Conservation (phyloP, 805 yeast species). For the Candida patagonica region DNA sequence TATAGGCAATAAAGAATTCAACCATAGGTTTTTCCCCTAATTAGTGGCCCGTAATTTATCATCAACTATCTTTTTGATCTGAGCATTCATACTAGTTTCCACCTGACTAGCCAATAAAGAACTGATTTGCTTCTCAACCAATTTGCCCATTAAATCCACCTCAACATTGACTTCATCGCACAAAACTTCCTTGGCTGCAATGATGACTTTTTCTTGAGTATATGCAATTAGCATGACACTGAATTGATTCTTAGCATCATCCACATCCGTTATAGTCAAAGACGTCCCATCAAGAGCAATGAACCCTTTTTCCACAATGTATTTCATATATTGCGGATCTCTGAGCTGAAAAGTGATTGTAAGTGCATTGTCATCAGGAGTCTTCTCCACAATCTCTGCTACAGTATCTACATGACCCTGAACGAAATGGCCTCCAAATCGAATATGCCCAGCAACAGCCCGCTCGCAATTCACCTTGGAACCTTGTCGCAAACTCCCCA, state of each 20-base stretch:
- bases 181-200: conserved; percentile 57
- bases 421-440: conserved; percentile 96
- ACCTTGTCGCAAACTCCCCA: conserved; percentile 52
- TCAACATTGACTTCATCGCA: conserved; percentile 78
- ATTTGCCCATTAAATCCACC: conserved; percentile 90
- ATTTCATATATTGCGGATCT: conserved; percentile 49
- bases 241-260: conserved; percentile 48
- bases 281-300: conserved; percentile 90
- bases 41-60: conserved; percentile 29
- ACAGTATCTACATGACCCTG: conserved; percentile 96
- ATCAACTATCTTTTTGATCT: conserved; percentile 42
- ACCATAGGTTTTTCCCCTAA: no score
- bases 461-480: conserved; percentile 78
- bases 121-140: conserved; percentile 76
- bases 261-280: conserved; percentile 75
- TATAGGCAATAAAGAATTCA: no score
- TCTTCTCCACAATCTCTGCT: conserved; percentile 49
- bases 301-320: conserved; percentile 92
- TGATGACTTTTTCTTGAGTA: conserved; percentile 72
- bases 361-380: conserved; percentile 64
- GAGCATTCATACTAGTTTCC: conserved; percentile 33
- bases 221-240: conserved; percentile 87
- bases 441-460: conserved; percentile 71
- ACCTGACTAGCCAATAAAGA: conserved; percentile 43
- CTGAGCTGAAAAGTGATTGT: conserved; percentile 64